These are phyloP conservation scores for Tetrapyrgos nigripes DNA, from an alignment of 1,284 basidiomycete species.

Conservation along the genomic window DNA sequence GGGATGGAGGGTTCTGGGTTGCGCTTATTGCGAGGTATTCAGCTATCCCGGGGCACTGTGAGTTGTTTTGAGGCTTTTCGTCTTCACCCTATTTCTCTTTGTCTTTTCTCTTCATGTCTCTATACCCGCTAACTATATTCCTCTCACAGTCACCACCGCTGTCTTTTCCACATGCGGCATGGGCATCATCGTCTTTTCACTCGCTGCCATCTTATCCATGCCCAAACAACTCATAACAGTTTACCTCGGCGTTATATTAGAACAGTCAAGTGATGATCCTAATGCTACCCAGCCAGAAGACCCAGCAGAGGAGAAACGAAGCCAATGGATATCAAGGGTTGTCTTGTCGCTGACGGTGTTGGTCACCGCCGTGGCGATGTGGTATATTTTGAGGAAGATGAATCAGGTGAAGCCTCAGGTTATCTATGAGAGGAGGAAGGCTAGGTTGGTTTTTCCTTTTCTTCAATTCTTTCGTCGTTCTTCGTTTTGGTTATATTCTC, in stretches of 20 bases:
- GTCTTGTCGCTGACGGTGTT: conserved; percentile 70
- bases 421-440: conserved; percentile 77
- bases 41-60: conserved; percentile 69
- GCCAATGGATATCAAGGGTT: conserved; percentile 66
- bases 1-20: conserved; percentile 73
- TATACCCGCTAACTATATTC: not conserved
- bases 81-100: not conserved
- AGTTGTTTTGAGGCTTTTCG: conserved; percentile 23
- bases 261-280: conserved; percentile 36
- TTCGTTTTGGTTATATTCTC: not conserved
- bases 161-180: conserved; percentile 74
- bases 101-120: no score
- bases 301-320: conserved; percentile 43
- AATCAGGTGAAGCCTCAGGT: conserved; percentile 76
- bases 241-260: conserved; percentile 50
- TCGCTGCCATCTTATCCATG: conserved; percentile 65
- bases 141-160: conserved; percentile 55
- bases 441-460: conserved; percentile 48
- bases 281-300: no score
- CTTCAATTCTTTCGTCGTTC: not conserved
- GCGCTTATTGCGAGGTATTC: conserved; percentile 64
- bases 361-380: conserved; percentile 81
- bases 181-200: conserved; percentile 60
- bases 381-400: conserved; percentile 85
- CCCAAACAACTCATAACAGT: conserved; percentile 70